Percentiles rank a stretch among this genome's conserved stretches.
Evolutionary conservation across 1,139 yeast genomes (phyloP).

Genomic region (Kluyveromyces marxianus): DNA sequence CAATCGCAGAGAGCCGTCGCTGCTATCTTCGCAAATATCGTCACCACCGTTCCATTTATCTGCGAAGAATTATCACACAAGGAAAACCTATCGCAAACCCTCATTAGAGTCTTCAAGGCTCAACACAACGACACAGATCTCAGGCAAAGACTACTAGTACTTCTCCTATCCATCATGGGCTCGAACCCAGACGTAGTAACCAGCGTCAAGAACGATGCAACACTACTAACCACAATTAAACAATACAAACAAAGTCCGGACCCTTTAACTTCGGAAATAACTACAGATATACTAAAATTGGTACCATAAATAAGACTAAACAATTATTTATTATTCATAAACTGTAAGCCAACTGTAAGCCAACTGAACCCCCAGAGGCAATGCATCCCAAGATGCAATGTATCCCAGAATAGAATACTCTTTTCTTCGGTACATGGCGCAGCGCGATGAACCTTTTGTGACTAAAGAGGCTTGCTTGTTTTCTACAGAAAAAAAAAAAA

Average conservation of each 20-base stretch:
- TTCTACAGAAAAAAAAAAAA: too few relatives aligned
- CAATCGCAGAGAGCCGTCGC: slow-evolving; percentile 30
- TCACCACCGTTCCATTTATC: slow-evolving; percentile 26
- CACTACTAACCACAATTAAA: slow-evolving; percentile 10
- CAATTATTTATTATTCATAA: too few relatives aligned
- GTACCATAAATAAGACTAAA: too few relatives aligned
- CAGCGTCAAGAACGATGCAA: slow-evolving; percentile 6
- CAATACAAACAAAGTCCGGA: not conserved
- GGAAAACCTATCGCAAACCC: slow-evolving; percentile 18
- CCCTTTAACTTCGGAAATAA: not conserved
- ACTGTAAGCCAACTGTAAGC: too few relatives aligned
- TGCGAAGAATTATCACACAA: slow-evolving; percentile 22
- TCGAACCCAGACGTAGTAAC: slow-evolving; percentile 4
- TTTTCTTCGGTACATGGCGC: too few relatives aligned
- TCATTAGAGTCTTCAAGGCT: slow-evolving; percentile 15
- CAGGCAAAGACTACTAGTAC: slow-evolving; percentile 21
- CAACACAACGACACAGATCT: slow-evolving; percentile 24
- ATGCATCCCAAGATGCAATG: not conserved
- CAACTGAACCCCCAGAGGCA: too few relatives aligned
- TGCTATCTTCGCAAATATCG: slow-evolving; percentile 28
- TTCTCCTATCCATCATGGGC: slow-evolving; percentile 23
- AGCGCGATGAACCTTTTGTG: too few relatives aligned
- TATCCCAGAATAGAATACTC: too few relatives aligned
- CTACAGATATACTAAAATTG: not conserved
- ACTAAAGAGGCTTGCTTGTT: too few relatives aligned